A percentile compares a stretch with the other conserved stretches of the same genome.
Conservation (phyloP, 768 basidiomycete species). For the Mycena galericulata region DNA sequence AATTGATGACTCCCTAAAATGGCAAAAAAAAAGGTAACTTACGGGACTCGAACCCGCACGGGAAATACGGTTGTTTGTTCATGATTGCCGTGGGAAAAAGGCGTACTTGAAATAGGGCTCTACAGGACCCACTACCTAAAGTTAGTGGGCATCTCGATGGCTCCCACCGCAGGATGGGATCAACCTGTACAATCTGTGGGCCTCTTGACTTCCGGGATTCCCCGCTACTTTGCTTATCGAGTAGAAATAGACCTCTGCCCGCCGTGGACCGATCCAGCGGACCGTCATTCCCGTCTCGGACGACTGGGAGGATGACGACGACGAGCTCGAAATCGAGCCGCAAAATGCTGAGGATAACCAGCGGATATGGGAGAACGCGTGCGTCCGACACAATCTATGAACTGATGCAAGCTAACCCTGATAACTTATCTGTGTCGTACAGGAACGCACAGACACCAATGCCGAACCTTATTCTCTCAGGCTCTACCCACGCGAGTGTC, state of each 20-base stretch:
- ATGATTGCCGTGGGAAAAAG: too few species aligned
- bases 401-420: too few species aligned
- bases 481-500: slow-evolving; percentile 50
- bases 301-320: slow-evolving; percentile 71
- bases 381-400: slow-evolving; percentile 45
- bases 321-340: slow-evolving; percentile 45
- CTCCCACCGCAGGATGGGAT: slow-evolving; percentile 16
- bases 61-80: too few species aligned
- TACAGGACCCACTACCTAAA: too few species aligned
- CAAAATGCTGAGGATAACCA: slow-evolving; percentile 52
- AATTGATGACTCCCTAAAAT: too few species aligned
- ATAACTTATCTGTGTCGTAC: slow-evolving; percentile 22
- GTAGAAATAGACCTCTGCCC: slow-evolving; percentile 24
- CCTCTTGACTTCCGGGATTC: neutral
- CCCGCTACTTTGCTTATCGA: neutral
- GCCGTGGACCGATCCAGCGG: slow-evolving; percentile 13
- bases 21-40: too few species aligned
- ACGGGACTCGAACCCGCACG: too few species aligned
- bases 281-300: slow-evolving; percentile 48
- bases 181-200: slow-evolving; percentile 20
- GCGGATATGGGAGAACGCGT: slow-evolving; percentile 81
- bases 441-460: slow-evolving; percentile 74
- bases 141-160: too few species aligned
- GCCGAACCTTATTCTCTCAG: slow-evolving; percentile 69
- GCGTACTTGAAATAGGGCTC: too few species aligned